Evolutionary conservation across 139 green algal genomes (phyloP), one percentile per base, ranked within the genome.

Genomic region (Chlamydomonas eustigma): DNA sequence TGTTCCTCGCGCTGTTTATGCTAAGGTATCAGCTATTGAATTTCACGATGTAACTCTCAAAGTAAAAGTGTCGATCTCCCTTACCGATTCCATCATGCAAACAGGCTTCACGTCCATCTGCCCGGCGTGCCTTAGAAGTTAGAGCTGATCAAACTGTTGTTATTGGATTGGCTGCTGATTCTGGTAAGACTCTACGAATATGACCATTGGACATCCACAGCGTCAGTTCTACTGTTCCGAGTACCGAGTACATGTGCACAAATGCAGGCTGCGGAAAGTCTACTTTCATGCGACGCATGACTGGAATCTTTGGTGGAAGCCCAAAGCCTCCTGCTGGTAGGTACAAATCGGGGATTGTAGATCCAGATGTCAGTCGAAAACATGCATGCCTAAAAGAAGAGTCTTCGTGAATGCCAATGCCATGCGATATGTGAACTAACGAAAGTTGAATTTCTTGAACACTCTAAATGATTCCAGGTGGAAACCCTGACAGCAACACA

Each of bases 211-310:
- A 58, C 12, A 18, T 65, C 69, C 3, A 3, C 50, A 4, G 28
- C 18, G 37, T 37, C 71, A 77, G 6, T 32, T 24, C 8, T n/a
- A 18, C 8, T n/a, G n/a, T n/a, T n/a, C n/a, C n/a, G n/a, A n/a
- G n/a, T n/a, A n/a, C n/a, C n/a, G n/a, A n/a, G n/a, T n/a, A n/a
- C n/a, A n/a, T n/a, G n/a, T n/a, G n/a, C n/a, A n/a, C n/a, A n/a
- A n/a, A n/a, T n/a, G 6, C 68, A 93, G 92, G 96, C 28, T 99
- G 96, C 88, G 96, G 96, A 84, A 99, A 99, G 91, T 99, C 95
- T 69, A 99, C 96, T 37, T 99, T 99, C 93, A 99, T 99, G 96
- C 87, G 96, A 69, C 92, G 96, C 77, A 92, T 99, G 89, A 99
- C 96, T n/a, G 80, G 74, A 76, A 89, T 99, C 38, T 99, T 99